These are phyloP conservation scores for Polytrichum commune DNA, from an alignment of 225 moss, liverwort and hornwort genomes.

Conservation along the genomic window DNA sequence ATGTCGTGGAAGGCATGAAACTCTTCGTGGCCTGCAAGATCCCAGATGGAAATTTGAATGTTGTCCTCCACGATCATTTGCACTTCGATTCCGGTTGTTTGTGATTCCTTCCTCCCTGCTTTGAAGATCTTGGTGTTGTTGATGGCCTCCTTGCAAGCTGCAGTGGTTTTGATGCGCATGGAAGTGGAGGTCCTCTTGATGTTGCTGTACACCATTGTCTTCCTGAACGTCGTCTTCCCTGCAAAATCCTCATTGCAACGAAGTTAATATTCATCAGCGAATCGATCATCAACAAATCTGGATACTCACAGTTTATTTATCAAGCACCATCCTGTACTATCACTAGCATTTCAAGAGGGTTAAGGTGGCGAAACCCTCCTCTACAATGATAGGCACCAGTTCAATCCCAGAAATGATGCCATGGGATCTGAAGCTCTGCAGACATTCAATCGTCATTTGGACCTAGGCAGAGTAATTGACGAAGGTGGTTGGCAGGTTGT, in stretches of 20 bases:
- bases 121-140: conserved; percentile 28
- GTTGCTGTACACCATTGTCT: conserved; percentile 64
- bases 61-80: conserved; percentile 59
- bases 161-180: conserved; percentile 41
- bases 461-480: too few species aligned
- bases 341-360: too few species aligned
- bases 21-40: conserved; percentile 66
- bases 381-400: too few species aligned
- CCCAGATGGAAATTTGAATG: conserved; percentile 65
- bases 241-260: background rate
- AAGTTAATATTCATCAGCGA: too few species aligned
- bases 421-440: too few species aligned
- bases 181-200: conserved; percentile 46
- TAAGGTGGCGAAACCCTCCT: too few species aligned
- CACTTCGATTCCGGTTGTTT: conserved; percentile 55
- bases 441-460: too few species aligned
- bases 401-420: too few species aligned
- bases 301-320: too few species aligned
- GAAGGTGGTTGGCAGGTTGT: too few species aligned
- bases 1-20: conserved; percentile 61
- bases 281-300: too few species aligned
- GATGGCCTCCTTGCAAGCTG: conserved; percentile 39
- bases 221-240: conserved; percentile 63
- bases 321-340: too few species aligned
- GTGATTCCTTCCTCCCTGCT: conserved; percentile 40